These are phyloP conservation scores for Ramichloridium luteum DNA, from an alignment of 2,329 filamentous ascomycete species.

Conservation along the genomic window DNA sequence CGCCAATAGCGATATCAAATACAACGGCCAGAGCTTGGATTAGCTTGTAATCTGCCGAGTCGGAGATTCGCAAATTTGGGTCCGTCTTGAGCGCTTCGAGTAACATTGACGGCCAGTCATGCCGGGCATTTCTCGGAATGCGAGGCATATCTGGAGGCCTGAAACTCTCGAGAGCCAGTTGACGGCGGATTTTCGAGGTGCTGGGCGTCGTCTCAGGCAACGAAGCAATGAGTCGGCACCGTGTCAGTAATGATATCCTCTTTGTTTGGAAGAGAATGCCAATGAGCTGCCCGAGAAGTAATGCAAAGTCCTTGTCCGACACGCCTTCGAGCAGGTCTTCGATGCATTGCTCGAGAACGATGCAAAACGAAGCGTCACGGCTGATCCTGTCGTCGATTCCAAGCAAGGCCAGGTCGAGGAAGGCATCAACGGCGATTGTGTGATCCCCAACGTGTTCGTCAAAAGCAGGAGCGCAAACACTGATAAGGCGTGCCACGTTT, in stretches of 20 bases:
- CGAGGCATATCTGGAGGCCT: too few species aligned
- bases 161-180: slow-evolving; percentile 54
- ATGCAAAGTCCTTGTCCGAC: slow-evolving; percentile 8
- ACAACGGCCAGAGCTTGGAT: slow-evolving; percentile 54
- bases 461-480: slow-evolving; percentile 9
- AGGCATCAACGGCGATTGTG: slow-evolving; percentile 8
- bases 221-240: slow-evolving; percentile 45
- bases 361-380: slow-evolving; percentile 8
- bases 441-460: slow-evolving; percentile 11
- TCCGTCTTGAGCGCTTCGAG: slow-evolving; percentile 12
- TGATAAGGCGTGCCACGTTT: slow-evolving; percentile 8
- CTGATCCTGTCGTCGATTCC: slow-evolving; percentile 18
- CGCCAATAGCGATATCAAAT: slow-evolving; percentile 63
- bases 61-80: slow-evolving; percentile 41
- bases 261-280: slow-evolving; percentile 6
- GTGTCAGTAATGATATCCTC: too few species aligned
- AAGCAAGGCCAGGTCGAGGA: slow-evolving; percentile 18
- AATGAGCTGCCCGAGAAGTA: slow-evolving; percentile 8
- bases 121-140: slow-evolving; percentile 1
- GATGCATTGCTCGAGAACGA: slow-evolving; percentile 9
- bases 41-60: slow-evolving; percentile 53
- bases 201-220: slow-evolving; percentile 43
- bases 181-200: slow-evolving; percentile 50
- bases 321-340: slow-evolving; percentile 15
- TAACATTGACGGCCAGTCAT: slow-evolving; percentile 17